phyloP scores from a whole-genome alignment of 257 asterid species.

The Cinchona pubescens region DNA sequence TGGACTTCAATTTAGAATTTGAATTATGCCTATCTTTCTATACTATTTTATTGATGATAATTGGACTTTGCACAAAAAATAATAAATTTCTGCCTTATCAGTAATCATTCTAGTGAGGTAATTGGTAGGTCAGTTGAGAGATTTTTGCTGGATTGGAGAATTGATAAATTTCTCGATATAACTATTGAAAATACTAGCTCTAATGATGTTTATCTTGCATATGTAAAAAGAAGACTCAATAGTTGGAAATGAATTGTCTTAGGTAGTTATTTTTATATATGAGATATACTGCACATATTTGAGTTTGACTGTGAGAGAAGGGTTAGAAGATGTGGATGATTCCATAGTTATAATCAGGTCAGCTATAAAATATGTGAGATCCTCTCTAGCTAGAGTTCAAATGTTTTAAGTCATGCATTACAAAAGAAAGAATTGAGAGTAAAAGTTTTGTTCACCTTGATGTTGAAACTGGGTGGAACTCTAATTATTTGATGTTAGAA shows the following conservation, averaged over 20 bases:
- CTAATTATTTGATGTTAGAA: neutral
- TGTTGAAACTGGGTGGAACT: neutral
- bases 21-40: slow-evolving; percentile 3
- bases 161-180: neutral
- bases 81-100: slow-evolving; percentile 2
- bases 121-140: neutral
- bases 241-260: too few relatives aligned
- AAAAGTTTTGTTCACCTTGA: neutral
- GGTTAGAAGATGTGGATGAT: neutral
- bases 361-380: slow-evolving; percentile 2
- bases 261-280: too few relatives aligned
- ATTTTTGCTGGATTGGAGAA: slow-evolving; percentile 6
- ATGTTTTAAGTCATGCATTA: neutral
- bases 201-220: neutral
- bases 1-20: slow-evolving; percentile 14
- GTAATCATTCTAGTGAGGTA: slow-evolving; percentile 5
- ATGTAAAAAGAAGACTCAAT: neutral
- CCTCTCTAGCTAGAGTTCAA: slow-evolving; percentile 7
- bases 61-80: slow-evolving; percentile 1
- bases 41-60: slow-evolving; percentile 9
- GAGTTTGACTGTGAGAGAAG: slow-evolving; percentile 10
- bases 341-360: neutral
- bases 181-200: slow-evolving; percentile 14
- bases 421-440: too few relatives aligned
- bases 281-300: too few relatives aligned